Conservation (phyloP, 2,329 filamentous ascomycete species). For the Microascus cirrosus region DNA sequence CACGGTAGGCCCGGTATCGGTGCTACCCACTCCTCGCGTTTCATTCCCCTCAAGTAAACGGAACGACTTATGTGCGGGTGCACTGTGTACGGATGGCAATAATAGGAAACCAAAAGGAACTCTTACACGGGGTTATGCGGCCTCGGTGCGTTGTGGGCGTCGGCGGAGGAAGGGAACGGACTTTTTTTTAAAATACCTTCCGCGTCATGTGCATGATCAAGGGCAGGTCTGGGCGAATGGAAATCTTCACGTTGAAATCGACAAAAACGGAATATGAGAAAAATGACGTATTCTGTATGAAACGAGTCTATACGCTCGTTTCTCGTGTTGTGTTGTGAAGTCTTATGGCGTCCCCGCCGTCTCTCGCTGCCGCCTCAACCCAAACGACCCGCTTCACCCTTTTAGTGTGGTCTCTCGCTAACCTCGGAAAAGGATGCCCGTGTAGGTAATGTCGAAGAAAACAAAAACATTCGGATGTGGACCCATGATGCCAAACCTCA, state of each 20-base stretch:
- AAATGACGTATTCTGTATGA: not conserved
- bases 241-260: not conserved
- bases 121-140: not conserved
- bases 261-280: not conserved
- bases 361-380: too few species aligned
- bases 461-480: too few species aligned
- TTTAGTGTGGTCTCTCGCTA: too few species aligned
- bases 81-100: not conserved
- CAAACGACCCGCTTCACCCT: too few species aligned
- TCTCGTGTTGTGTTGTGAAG: not conserved
- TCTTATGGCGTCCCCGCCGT: too few species aligned
- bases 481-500: too few species aligned
- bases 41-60: slow-evolving; percentile 98
- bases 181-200: slow-evolving; percentile 2
- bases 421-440: too few species aligned
- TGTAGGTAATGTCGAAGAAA: too few species aligned
- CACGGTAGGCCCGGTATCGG: slow-evolving; percentile 99
- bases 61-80: not conserved
- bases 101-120: not conserved
- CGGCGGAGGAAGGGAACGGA: not conserved
- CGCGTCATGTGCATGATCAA: slow-evolving; percentile 5
- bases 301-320: not conserved
- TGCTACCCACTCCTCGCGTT: slow-evolving; percentile 99
- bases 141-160: not conserved
- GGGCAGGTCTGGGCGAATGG: slow-evolving; percentile 5